Evolutionary conservation across 305 asterid species (phyloP).

Genomic region (Fraxinus sp.): DNA sequence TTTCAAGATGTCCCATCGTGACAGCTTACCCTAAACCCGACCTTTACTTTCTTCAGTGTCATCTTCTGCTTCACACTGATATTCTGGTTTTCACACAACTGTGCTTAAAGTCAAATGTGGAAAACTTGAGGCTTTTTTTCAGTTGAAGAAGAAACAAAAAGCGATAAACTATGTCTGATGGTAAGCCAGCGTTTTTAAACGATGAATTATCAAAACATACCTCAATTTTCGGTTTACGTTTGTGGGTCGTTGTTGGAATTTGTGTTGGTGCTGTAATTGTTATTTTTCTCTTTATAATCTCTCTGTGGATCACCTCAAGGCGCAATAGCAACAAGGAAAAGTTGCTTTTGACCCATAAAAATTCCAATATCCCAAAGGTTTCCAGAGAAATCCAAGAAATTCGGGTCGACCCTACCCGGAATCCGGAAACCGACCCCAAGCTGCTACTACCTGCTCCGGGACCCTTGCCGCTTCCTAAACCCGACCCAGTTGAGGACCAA

Average conservation of each 20-base stretch:
- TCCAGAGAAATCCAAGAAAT: conserved; percentile 83
- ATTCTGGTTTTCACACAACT: neutral
- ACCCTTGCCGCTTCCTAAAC: conserved; percentile 49
- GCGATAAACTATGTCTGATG: conserved; percentile 44
- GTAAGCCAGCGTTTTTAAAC: conserved; percentile 48
- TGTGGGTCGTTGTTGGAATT: conserved; percentile 81
- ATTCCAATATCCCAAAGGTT: conserved; percentile 56
- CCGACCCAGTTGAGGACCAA: conserved; percentile 40
- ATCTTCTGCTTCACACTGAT: conserved; percentile 20
- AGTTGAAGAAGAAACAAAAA: neutral
- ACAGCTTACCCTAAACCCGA: conserved; percentile 38
- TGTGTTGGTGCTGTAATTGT: conserved; percentile 83
- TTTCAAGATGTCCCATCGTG: conserved; percentile 51
- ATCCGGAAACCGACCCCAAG: conserved; percentile 40
- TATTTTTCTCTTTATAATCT: conserved; percentile 61
- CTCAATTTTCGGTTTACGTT: conserved; percentile 71
- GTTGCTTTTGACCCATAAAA: conserved; percentile 31
- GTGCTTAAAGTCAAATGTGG: conserved; percentile 26
- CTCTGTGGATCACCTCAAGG: conserved; percentile 74
- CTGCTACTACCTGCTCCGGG: conserved; percentile 34
- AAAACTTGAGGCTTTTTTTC: conserved; percentile 8
- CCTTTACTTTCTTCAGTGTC: conserved; percentile 14
- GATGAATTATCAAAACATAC: conserved; percentile 63
- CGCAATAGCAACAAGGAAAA: conserved; percentile 38
- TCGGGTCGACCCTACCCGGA: conserved; percentile 52